phyloP scores from a whole-genome alignment of 2,329 filamentous ascomycete species.

The Capronia epimyces region DNA sequence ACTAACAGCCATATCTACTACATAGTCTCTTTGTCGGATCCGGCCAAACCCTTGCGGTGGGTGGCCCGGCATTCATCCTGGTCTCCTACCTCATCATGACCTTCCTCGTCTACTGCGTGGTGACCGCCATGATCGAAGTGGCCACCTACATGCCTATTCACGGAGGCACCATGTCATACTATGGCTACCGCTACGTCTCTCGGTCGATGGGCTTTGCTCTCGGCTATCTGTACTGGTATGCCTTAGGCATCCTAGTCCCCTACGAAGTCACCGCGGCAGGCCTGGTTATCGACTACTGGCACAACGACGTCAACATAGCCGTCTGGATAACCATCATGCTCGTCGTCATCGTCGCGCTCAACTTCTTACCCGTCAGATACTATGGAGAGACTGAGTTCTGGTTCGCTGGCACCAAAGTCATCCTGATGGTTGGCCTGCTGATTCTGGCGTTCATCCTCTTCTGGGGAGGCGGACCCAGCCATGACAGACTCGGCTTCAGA shows the following conservation, averaged over 20 bases:
- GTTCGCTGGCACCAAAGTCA: conserved; percentile 49
- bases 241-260: conserved; percentile 43
- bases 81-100: conserved; percentile 36
- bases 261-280: conserved; percentile 62
- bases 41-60: conserved; percentile 20
- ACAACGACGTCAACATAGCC: conserved; percentile 38
- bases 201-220: conserved; percentile 41
- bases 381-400: conserved; percentile 54
- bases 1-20: background rate
- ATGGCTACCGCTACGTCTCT: conserved; percentile 41
- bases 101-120: conserved; percentile 42
- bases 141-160: conserved; percentile 42
- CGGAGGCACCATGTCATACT: conserved; percentile 42
- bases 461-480: conserved; percentile 51
- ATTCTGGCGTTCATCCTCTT: conserved; percentile 52
- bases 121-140: conserved; percentile 44
- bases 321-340: conserved; percentile 55
- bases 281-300: conserved; percentile 62
- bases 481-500: conserved; percentile 48
- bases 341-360: conserved; percentile 51
- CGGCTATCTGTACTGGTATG: conserved; percentile 47
- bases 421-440: conserved; percentile 49
- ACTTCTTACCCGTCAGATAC: conserved; percentile 45
- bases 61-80: conserved; percentile 28
- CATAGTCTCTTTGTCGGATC: conserved; percentile 27